These are phyloP conservation scores for Apiospora rasikravindrae DNA, from an alignment of 2,329 filamentous ascomycete species.

Conservation along the genomic window DNA sequence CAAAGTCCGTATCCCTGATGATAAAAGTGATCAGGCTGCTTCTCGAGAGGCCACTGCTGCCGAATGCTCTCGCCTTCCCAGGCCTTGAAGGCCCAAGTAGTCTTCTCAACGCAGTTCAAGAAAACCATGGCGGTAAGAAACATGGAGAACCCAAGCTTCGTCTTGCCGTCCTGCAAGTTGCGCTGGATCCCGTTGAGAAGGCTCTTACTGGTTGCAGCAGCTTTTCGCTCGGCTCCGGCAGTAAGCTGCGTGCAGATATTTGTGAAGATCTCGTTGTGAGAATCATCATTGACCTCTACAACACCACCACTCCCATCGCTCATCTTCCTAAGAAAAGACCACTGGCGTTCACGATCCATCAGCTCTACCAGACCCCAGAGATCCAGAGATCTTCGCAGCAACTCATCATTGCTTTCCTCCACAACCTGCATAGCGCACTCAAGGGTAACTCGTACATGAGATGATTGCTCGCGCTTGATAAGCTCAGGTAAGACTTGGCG, in stretches of 20 bases:
- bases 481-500: conserved; percentile 62
- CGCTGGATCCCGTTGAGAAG: conserved; percentile 67
- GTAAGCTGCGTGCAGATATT: conserved; percentile 69
- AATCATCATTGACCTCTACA: conserved; percentile 57
- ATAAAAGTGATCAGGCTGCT: conserved; percentile 60
- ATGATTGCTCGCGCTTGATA: conserved; percentile 63
- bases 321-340: conserved; percentile 59
- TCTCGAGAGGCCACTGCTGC: conserved; percentile 65
- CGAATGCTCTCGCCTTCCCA: conserved; percentile 68
- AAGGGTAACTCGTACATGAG: conserved; percentile 64
- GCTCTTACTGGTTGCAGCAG: conserved; percentile 61
- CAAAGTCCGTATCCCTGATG: conserved; percentile 65
- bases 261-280: conserved; percentile 62
- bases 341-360: conserved; percentile 67
- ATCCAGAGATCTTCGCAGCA: conserved; percentile 64
- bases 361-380: conserved; percentile 70
- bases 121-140: conserved; percentile 67
- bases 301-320: conserved; percentile 47
- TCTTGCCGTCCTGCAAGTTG: conserved; percentile 64
- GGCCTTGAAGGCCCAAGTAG: conserved; percentile 71
- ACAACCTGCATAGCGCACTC: conserved; percentile 54
- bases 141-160: conserved; percentile 63
- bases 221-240: conserved; percentile 68
- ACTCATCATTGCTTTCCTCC: conserved; percentile 54
- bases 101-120: conserved; percentile 70